A percentile compares a stretch with the other conserved stretches of the same genome.
Evolutionary conservation across 331 rosid genomes (phyloP).

Genomic region (Prunus yedoensis): DNA sequence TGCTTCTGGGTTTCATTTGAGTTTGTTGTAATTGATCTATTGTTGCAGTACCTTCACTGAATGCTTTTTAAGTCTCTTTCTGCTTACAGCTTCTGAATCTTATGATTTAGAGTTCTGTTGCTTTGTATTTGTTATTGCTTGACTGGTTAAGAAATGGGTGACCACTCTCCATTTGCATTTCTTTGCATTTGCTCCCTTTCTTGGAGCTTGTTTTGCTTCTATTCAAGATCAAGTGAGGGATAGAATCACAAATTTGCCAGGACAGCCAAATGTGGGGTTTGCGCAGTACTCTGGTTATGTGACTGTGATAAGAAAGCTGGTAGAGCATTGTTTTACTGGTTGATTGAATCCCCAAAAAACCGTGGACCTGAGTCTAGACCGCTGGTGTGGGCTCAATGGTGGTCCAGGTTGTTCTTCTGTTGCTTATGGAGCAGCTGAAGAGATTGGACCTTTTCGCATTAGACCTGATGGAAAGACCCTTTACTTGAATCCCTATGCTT

Average conservation of each 20-base stretch:
- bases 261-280: constrained; percentile 83
- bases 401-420: constrained; percentile 99
- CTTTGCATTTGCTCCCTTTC: constrained; percentile 41
- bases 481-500: constrained; percentile 79
- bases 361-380: constrained; percentile 69
- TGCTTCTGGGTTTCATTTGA: constrained; percentile 21
- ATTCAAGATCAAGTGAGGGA: constrained; percentile 69
- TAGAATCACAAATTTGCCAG: constrained; percentile 64
- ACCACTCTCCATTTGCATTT: constrained; percentile 26
- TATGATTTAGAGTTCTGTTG: constrained; percentile 18
- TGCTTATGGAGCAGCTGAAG: constrained; percentile 96
- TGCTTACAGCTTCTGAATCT: neutral
- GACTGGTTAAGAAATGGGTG: constrained; percentile 42
- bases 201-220: constrained; percentile 46
- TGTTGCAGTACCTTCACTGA: neutral
- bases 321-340: constrained; percentile 93
- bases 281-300: constrained; percentile 87
- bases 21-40: constrained; percentile 12
- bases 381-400: constrained; percentile 92
- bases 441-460: constrained; percentile 87
- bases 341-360: constrained; percentile 62
- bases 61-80: constrained; percentile 4
- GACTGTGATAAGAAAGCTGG: constrained; percentile 68
- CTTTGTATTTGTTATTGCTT: neutral
- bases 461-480: constrained; percentile 79